Evolutionary conservation across 805 yeast genomes (phyloP).

Genomic region (Lipomyces yamadae): DNA sequence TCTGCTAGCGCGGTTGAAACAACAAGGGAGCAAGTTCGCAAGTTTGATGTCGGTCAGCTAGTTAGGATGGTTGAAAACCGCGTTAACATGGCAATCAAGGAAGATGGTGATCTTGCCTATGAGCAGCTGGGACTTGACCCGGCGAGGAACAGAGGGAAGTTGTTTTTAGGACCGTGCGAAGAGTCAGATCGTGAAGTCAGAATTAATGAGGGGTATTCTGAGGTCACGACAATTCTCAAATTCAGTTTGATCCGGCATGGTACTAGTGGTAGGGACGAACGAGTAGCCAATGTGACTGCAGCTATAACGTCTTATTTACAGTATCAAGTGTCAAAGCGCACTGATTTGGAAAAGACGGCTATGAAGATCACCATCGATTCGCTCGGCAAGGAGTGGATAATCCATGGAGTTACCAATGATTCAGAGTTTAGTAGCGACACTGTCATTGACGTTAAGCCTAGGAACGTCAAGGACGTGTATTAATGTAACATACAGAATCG

Average conservation of each 20-base stretch:
- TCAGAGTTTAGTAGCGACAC: constrained; percentile 8
- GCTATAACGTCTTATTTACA: constrained; percentile 21
- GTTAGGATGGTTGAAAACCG: constrained; percentile 25
- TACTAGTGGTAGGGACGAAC: neutral
- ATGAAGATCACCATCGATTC: constrained; percentile 26
- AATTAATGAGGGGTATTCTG: constrained; percentile 14
- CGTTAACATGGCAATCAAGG: constrained; percentile 20
- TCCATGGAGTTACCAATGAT: constrained; percentile 19
- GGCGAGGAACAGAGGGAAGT: neutral
- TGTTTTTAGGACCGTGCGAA: constrained; percentile 28
- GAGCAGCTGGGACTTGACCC: constrained; percentile 26
- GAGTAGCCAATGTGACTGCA: constrained; percentile 30
- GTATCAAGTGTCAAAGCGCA: constrained; percentile 7
- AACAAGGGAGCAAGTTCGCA: constrained; percentile 12
- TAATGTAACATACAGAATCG: neutral
- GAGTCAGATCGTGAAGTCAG: constrained; percentile 29
- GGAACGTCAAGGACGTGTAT: neutral
- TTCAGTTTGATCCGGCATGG: constrained; percentile 18
- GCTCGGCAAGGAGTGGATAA: constrained; percentile 24
- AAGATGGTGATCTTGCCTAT: constrained; percentile 16
- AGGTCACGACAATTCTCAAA: constrained; percentile 24
- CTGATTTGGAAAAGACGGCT: constrained; percentile 24
- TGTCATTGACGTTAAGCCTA: constrained; percentile 33
- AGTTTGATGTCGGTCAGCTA: constrained; percentile 21
- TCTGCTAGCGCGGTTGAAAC: constrained; percentile 26